phyloP scores from a whole-genome alignment of 441 rosid genomes.

The Pelargonium myrrhifolium region DNA sequence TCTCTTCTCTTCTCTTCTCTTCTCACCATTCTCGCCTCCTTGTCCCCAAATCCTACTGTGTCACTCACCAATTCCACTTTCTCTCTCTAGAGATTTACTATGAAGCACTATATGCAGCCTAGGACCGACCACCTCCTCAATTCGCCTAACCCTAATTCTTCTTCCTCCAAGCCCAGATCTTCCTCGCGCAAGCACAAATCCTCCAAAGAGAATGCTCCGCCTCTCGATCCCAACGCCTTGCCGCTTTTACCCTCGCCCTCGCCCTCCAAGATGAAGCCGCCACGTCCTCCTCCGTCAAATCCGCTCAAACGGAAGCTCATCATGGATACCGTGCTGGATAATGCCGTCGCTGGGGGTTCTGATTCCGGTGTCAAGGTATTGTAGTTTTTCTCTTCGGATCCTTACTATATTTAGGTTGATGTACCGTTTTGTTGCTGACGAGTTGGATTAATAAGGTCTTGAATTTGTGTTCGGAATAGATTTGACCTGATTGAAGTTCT shows the following conservation, averaged over 20 bases:
- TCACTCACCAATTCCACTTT: neutral
- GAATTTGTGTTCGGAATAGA: no score
- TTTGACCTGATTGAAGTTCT: neutral
- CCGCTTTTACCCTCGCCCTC: slow-evolving; percentile 28
- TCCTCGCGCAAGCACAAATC: slow-evolving; percentile 37
- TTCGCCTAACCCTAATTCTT: slow-evolving; percentile 47
- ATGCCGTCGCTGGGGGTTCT: slow-evolving; percentile 26
- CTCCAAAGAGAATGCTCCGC: slow-evolving; percentile 80
- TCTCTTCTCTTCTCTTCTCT: no score
- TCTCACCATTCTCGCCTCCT: slow-evolving; percentile 30
- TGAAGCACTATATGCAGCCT: slow-evolving; percentile 87
- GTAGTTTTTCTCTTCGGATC: neutral
- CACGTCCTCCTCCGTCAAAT: slow-evolving; percentile 80
- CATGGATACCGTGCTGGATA: slow-evolving; percentile 38
- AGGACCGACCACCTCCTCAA: slow-evolving; percentile 30
- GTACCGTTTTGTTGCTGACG: neutral
- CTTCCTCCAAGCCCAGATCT: slow-evolving; percentile 38
- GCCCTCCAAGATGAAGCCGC: slow-evolving; percentile 62
- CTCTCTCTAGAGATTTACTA: slow-evolving; percentile 19
- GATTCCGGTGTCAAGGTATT: slow-evolving; percentile 91
- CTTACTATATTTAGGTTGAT: neutral
- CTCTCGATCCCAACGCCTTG: slow-evolving; percentile 61
- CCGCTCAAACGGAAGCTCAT: slow-evolving; percentile 90
- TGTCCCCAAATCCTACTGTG: slow-evolving; percentile 22
- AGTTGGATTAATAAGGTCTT: neutral